Percentiles rank a stretch among this genome's conserved stretches.
Evolutionary conservation across 1,139 yeast species (phyloP).

Genomic region (Candida tunisiensis): DNA sequence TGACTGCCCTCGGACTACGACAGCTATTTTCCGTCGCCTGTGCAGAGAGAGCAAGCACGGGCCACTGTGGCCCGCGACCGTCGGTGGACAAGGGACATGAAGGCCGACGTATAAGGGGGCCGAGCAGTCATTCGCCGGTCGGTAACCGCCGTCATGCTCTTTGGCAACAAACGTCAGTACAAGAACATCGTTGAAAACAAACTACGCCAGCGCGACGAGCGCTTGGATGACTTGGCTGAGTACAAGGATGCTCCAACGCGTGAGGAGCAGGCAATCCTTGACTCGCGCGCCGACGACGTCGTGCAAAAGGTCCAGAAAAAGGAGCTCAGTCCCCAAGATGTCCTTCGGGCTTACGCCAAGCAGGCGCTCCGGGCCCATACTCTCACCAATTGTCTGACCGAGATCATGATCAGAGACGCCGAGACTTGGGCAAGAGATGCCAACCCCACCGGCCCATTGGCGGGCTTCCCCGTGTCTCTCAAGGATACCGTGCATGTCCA

Average conservation of each 20-base stretch:
- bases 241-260: slow-evolving; percentile 18
- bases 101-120: too few species aligned
- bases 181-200: slow-evolving; percentile 11
- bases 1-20: too few species aligned
- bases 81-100: too few species aligned
- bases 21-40: too few species aligned
- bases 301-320: slow-evolving; percentile 16
- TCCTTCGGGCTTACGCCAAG: slow-evolving; percentile 23
- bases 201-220: slow-evolving; percentile 17
- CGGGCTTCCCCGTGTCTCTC: slow-evolving; percentile 38
- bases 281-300: slow-evolving; percentile 13
- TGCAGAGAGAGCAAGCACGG: too few species aligned
- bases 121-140: too few species aligned
- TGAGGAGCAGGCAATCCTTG: slow-evolving; percentile 14
- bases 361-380: slow-evolving; percentile 20
- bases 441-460: slow-evolving; percentile 30
- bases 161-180: too few species aligned
- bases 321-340: slow-evolving; percentile 14
- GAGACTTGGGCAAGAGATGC: slow-evolving; percentile 21
- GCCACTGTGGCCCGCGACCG: too few species aligned
- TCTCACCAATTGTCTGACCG: slow-evolving; percentile 21
- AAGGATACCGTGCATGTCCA: slow-evolving; percentile 31
- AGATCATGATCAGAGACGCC: slow-evolving; percentile 21
- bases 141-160: too few species aligned
- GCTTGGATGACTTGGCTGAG: slow-evolving; percentile 18